Conservation (phyloP, 2,329 filamentous ascomycete genomes). For the Arthroderma uncinatum region DNA sequence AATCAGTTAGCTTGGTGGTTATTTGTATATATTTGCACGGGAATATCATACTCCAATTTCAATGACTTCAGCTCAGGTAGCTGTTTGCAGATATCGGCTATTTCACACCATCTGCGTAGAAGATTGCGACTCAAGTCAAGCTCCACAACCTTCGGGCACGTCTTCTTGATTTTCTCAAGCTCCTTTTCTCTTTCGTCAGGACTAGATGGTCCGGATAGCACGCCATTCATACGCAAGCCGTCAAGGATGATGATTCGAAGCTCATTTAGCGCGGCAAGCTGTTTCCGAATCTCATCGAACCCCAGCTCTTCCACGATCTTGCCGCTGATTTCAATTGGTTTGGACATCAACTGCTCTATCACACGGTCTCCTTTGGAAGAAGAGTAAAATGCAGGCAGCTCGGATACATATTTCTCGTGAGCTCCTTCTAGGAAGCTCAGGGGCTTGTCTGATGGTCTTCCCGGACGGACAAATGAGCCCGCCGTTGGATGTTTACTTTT, state of each 20-base stretch:
- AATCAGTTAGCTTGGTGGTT: conserved; percentile 13
- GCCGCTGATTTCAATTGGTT: conserved; percentile 58
- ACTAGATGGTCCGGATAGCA: conserved; percentile 22
- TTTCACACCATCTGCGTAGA: conserved; percentile 54
- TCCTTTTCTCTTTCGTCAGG: conserved; percentile 19
- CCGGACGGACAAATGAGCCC: conserved; percentile 78
- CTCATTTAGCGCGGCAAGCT: conserved; percentile 65
- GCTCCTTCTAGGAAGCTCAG: conserved; percentile 70
- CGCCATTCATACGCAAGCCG: conserved; percentile 50
- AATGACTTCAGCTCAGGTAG: conserved; percentile 56
- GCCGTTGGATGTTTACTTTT: conserved; percentile 54
- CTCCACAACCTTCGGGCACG: conserved; percentile 53
- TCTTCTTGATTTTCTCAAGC: conserved; percentile 41
- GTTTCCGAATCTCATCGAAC: conserved; percentile 78
- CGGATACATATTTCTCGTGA: conserved; percentile 69
- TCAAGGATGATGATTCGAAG: conserved; percentile 75
- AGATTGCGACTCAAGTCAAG: conserved; percentile 79
- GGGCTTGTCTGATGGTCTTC: conserved; percentile 54
- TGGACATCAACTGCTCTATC: conserved; percentile 14
- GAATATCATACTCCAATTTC: conserved; percentile 55
- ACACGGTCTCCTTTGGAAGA: neutral
- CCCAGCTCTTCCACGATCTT: conserved; percentile 91
- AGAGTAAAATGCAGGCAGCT: conserved; percentile 24
- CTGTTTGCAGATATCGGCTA: conserved; percentile 60
- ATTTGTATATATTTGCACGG: neutral